These are phyloP conservation scores for Cryomyces antarcticus DNA, from an alignment of 495 filamentous ascomycete genomes.

Conservation along the genomic window DNA sequence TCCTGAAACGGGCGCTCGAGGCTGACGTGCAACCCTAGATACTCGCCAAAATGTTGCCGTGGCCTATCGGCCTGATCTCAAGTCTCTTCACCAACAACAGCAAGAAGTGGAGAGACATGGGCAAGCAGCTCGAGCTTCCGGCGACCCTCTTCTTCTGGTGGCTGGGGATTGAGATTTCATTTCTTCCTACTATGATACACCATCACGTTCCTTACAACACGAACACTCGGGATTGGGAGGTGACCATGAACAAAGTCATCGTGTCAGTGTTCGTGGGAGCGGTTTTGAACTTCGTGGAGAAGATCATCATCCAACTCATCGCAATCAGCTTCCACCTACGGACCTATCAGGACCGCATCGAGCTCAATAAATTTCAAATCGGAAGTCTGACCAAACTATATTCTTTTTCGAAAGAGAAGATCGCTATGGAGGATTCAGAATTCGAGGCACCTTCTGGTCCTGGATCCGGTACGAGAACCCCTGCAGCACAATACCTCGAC, in stretches of 20 bases:
- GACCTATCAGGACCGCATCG: conserved; percentile 82
- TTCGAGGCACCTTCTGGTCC: conserved; percentile 34
- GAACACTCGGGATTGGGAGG: conserved; percentile 46
- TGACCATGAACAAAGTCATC: conserved; percentile 68
- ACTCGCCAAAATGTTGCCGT: conserved; percentile 54
- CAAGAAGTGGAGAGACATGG: conserved; percentile 89
- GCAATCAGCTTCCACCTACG: conserved; percentile 81
- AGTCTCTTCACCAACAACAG: conserved; percentile 69
- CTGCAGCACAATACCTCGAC: conserved; percentile 39
- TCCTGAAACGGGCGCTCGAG: not conserved
- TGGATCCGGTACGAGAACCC: conserved; percentile 45
- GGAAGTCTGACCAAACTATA: conserved; percentile 66
- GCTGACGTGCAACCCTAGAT: conserved; percentile 26
- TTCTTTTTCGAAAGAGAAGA: conserved; percentile 51
- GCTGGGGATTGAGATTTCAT: conserved; percentile 60
- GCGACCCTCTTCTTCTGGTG: conserved; percentile 84
- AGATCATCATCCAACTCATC: conserved; percentile 88
- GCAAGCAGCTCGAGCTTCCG: conserved; percentile 67
- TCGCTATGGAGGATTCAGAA: conserved; percentile 50
- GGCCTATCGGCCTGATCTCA: conserved; percentile 39
- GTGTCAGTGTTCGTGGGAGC: conserved; percentile 62
- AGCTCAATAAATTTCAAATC: conserved; percentile 80
- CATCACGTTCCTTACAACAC: conserved; percentile 44
- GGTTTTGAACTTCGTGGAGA: conserved; percentile 69
- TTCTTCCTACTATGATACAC: conserved; percentile 49